Evolutionary conservation across 192 early-diverging fungal genomes (phyloP).

Genomic region (Geranomyces variabilis): DNA sequence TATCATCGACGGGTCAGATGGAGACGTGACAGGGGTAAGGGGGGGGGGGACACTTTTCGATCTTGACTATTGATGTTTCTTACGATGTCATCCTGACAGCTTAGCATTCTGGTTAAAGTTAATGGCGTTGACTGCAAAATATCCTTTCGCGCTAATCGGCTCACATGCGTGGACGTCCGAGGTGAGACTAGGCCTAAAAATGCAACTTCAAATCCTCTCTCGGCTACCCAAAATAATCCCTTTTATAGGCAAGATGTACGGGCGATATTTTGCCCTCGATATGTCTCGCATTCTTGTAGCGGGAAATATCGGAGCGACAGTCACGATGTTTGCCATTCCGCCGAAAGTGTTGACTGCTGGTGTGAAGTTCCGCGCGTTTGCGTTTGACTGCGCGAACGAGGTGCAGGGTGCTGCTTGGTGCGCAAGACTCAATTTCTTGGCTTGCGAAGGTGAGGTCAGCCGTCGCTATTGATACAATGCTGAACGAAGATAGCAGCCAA

Average conservation of each 20-base stretch:
- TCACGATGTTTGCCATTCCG: constrained; percentile 1
- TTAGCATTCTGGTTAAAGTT: background rate
- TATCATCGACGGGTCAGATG: constrained; percentile 1
- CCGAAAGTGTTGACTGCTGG: background rate
- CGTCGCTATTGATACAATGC: no score
- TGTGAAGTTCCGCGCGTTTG: constrained; percentile 7
- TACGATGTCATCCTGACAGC: background rate
- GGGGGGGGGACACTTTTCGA: no score
- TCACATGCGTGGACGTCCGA: constrained; percentile 4
- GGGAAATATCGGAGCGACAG: constrained; percentile 2
- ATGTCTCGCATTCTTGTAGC: constrained; percentile 16
- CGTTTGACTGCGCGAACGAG: constrained; percentile 14
- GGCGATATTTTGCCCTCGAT: constrained; percentile 5
- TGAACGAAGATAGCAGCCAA: background rate
- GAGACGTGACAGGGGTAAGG: background rate
- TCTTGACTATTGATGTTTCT: no score
- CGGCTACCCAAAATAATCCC: background rate
- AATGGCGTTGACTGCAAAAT: background rate
- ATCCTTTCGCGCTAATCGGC: background rate
- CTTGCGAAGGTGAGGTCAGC: constrained; percentile 1
- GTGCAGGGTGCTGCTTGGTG: background rate
- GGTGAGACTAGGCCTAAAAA: background rate
- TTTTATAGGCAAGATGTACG: background rate
- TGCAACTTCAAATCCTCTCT: background rate
- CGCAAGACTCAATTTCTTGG: background rate